Evolutionary conservation across 2,329 filamentous ascomycete genomes (phyloP).

Genomic region (Diaporthe ilicicola): DNA sequence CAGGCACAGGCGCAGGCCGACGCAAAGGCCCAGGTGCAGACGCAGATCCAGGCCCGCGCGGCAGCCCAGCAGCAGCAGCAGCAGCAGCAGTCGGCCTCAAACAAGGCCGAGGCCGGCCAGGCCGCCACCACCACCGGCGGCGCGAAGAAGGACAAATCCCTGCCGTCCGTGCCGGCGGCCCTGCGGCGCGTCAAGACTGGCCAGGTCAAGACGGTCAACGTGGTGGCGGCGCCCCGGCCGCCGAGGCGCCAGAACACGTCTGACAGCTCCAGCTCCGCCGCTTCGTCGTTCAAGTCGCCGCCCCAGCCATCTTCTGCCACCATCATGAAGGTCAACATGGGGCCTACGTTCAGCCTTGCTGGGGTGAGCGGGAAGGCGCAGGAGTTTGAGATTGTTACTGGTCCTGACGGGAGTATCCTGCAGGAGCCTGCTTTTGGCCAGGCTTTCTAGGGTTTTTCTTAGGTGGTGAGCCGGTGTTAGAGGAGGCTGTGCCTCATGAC

Average conservation of each 20-base stretch:
- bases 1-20: slow-evolving; percentile 17
- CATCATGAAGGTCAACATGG: slow-evolving; percentile 21
- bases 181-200: slow-evolving; percentile 29
- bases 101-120: background rate
- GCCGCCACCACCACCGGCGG: background rate
- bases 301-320: slow-evolving; percentile 1
- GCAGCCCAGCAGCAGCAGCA: slow-evolving; percentile 3
- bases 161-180: slow-evolving; percentile 13
- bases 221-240: slow-evolving; percentile 20
- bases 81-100: background rate
- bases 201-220: slow-evolving; percentile 34
- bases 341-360: slow-evolving; percentile 28
- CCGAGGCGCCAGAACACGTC: slow-evolving; percentile 23
- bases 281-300: background rate
- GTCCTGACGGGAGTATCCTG: background rate
- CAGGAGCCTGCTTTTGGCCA: slow-evolving; percentile 19
- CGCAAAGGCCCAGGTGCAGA: slow-evolving; percentile 4
- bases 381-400: slow-evolving; percentile 33
- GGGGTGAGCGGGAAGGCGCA: slow-evolving; percentile 30
- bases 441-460: too few relatives aligned
- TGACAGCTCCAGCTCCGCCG: slow-evolving; percentile 5
- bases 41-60: slow-evolving; percentile 2
- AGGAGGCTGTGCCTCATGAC: background rate
- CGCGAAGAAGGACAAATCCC: slow-evolving; percentile 7
- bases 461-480: too few relatives aligned